Conservation (phyloP, 208 protist genomes). For the Wallacemonas rigidus region DNA sequence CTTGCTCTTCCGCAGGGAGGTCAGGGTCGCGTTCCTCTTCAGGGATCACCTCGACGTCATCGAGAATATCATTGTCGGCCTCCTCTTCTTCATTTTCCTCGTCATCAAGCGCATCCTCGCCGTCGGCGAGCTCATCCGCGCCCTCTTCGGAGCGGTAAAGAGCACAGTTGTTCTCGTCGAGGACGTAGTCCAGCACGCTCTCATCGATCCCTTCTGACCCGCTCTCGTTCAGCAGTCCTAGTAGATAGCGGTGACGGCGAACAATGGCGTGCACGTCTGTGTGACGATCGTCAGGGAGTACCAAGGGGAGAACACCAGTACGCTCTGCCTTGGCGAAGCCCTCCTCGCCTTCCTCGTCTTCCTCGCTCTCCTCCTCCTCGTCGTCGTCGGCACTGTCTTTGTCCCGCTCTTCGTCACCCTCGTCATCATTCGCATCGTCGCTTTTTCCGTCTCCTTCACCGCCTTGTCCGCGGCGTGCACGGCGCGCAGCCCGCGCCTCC, state of each 20-base stretch:
- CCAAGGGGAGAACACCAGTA: background rate
- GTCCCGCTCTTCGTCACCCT: constrained; percentile 17
- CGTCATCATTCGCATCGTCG: constrained; percentile 20
- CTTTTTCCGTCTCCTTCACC: constrained; percentile 20
- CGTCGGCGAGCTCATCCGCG: constrained; percentile 18
- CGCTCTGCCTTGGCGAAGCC: background rate
- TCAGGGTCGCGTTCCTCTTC: constrained; percentile 23
- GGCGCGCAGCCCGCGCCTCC: constrained; percentile 25
- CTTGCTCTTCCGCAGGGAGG: constrained; percentile 8
- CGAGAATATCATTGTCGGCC: constrained; percentile 27
- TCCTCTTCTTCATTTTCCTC: constrained; percentile 38
- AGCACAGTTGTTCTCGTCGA: constrained; percentile 16
- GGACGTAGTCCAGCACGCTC: constrained; percentile 30
- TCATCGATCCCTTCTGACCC: background rate
- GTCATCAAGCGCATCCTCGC: constrained; percentile 25
- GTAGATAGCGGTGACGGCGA: background rate
- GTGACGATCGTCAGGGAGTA: constrained; percentile 3
- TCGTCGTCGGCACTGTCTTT: constrained; percentile 14
- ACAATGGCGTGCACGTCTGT: constrained; percentile 7
- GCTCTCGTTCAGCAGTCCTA: background rate
- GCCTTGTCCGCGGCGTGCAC: constrained; percentile 2
- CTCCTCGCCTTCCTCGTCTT: constrained; percentile 3
- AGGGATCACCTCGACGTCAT: constrained; percentile 49
- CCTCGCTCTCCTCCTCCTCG: constrained; percentile 18
- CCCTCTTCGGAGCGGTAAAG: constrained; percentile 30